Base-by-base conservation (phyloP, 768 basidiomycete genomes). In the Tricholomella constricta region DNA sequence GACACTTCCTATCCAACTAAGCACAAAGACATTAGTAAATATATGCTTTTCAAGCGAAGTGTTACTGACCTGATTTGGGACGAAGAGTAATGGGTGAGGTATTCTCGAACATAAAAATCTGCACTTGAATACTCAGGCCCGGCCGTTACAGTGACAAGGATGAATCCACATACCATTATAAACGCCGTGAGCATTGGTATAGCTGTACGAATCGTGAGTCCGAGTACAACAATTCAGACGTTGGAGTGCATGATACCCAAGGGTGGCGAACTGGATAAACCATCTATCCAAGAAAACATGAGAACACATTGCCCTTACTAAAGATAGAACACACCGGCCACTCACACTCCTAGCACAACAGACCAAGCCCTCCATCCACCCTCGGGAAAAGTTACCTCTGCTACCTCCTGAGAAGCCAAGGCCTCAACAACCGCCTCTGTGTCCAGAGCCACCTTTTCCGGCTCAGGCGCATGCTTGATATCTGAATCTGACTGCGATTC, bases 1-100 rank as follows among this genome's bases (percentile, higher is more conserved):
- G 5, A 63, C 57, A 31, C 67, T 67, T 6, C 64, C 65, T 45
- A 69, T 67, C 67, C 67, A 69, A 34, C 67, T 67, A 23, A 11
- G 27, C n/a, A 14, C n/a, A 45, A n/a, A 8, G 3, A 3, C 15
- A 46, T 27, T 49, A n/a, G n/a, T 25, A 44, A 12, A 41, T 5
- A 14, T 22, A 36, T 31, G 35, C 22, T n/a, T 14, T n/a, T 22
- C 12, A 14, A 25, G 15, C 8, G 22, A 29, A 11, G 44, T 38
- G 31, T 29, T 5, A 48, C 54, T 10, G 23, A 62, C 66, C 63
- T 61, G 43, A 68, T 68, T 57, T 65, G 59, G 4, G 65, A 65
- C 2, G 65, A 61, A 4, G 65, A 48, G 42, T 61, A 60, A 31
- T 51, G 36, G 3, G 56, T 54, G 11, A 68, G 58, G 42, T 68